Base-by-base conservation (phyloP, 2,329 filamentous ascomycete species). In the Paecilomyces sp. region DNA sequence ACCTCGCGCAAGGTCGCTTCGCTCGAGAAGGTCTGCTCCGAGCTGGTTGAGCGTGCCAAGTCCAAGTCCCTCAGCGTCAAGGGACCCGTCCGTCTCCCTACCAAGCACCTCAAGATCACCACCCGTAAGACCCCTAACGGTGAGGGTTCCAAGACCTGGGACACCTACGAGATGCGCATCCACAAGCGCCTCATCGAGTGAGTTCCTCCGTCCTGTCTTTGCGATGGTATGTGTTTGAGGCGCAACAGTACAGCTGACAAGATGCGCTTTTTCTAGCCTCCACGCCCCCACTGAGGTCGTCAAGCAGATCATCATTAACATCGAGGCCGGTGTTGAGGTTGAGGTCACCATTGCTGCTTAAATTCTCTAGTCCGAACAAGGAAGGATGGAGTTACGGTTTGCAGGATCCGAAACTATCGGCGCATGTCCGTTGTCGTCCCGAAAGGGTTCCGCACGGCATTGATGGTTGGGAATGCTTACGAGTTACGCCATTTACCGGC, bases 141-240 rank as follows among this genome's bases (percentile, higher is more conserved):
- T 90, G 94, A 99, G 88, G 94, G 94, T 83, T 95, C 90, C 81
- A 99, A 99, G 91, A 99, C 94, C 77, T 99, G 94, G 94, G 94
- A 97, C 80, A 88, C 85, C 80, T 99, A 85, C 81, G 93, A 99
- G 89, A 95, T 99, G 92, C 89, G 93, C 83, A 96, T 97, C 79
- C 92, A 97, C 88, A 97, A 97, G 89, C 90, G 92, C 72, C 85
- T 97, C 76, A 97, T 97, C 77, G 92, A 96, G 87, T 90, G 78
- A 73, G 87, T 85, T 53, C 50, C 57, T 58, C 54, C 3, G 15
- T 18, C 18, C 41, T 4, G n/a, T 47, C 56, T 31, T 12, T 15
- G 36, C 13, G 24, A 50, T 41, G 51, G 9, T 22, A 9, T 18
- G 11, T 8, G 51, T 11, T 28, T 3, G 22, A 36, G 52, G 47